Percentiles rank a stretch among this genome's conserved stretches.
These are phyloP conservation scores for Clonostachys rhizophaga DNA, from an alignment of 2,329 filamentous ascomycete species.

Conservation along the genomic window DNA sequence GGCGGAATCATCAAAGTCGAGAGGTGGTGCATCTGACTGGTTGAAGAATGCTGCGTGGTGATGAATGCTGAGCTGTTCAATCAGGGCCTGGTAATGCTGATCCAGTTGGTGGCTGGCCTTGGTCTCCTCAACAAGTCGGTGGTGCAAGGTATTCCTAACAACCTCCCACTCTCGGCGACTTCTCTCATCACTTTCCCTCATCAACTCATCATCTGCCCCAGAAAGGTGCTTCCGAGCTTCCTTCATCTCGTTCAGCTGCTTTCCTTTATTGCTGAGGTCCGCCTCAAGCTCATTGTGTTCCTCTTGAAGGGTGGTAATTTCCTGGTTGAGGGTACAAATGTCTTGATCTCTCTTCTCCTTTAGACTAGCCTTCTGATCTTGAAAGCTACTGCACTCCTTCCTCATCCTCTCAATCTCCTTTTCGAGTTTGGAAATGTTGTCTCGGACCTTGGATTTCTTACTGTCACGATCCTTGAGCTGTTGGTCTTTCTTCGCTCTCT, in stretches of 20 bases:
- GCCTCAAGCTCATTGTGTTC: conserved; percentile 63
- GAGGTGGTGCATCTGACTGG: conserved; percentile 34
- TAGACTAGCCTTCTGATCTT: conserved; percentile 45
- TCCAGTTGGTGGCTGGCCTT: conserved; percentile 41
- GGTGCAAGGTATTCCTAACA: conserved; percentile 47
- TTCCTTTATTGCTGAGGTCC: conserved; percentile 61
- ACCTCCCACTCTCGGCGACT: conserved; percentile 52
- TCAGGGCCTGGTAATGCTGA: conserved; percentile 36
- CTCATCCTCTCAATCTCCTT: conserved; percentile 57
- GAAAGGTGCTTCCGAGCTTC: conserved; percentile 61
- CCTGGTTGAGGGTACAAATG: conserved; percentile 43
- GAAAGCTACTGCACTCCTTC: conserved; percentile 47
- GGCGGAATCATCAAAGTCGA: conserved; percentile 40
- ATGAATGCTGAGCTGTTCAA: conserved; percentile 37
- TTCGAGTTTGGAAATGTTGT: conserved; percentile 66
- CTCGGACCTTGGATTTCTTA: conserved; percentile 64
- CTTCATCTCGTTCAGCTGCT: conserved; percentile 71
- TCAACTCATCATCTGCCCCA: conserved; percentile 55
- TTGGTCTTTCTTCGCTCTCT: conserved; percentile 74
- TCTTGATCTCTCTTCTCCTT: conserved; percentile 46
- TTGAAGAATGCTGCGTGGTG: conserved; percentile 42
- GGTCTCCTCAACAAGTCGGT: conserved; percentile 39
- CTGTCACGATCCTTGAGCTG: conserved; percentile 62
- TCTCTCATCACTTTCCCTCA: conserved; percentile 43
- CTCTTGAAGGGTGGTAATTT: conserved; percentile 59